A percentile compares a stretch with the other conserved stretches of the same genome.
These are phyloP conservation scores for Solanum peruvianum DNA, from an alignment of 257 asterid genomes.

Conservation along the genomic window DNA sequence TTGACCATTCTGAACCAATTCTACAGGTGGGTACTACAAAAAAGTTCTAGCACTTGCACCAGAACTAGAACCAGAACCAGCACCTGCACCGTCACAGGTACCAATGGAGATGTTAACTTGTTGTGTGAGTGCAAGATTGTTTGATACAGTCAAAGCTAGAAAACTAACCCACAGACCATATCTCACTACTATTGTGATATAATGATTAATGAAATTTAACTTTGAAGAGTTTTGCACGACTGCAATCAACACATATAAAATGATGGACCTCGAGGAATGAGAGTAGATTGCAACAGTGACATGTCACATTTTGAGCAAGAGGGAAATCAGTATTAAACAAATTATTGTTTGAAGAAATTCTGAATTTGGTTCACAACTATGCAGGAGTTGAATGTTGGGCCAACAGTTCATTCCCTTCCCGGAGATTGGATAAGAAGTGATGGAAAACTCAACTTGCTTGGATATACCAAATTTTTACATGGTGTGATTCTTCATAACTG, in stretches of 20 bases:
- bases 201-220: conserved; percentile 26
- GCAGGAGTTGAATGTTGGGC: conserved; percentile 77
- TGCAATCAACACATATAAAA: conserved; percentile 63
- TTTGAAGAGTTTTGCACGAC: conserved; percentile 83
- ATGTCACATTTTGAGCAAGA: conserved; percentile 59
- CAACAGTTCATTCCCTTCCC: conserved; percentile 53
- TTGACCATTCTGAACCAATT: too few species aligned
- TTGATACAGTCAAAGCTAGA: too few species aligned
- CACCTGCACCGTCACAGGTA: too few species aligned
- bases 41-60: too few species aligned
- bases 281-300: conserved; percentile 64
- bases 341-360: not conserved
- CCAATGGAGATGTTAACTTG: too few species aligned
- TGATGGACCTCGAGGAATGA: conserved; percentile 72
- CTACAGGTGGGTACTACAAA: too few species aligned
- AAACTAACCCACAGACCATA: too few species aligned
- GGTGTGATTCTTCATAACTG: conserved; percentile 61
- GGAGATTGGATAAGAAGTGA: conserved; percentile 66
- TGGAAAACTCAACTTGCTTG: conserved; percentile 64
- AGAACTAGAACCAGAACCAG: too few species aligned
- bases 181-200: too few species aligned
- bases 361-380: not conserved
- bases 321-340: conserved; percentile 31
- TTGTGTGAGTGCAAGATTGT: too few species aligned
- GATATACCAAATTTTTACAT: conserved; percentile 81